Base-by-base conservation (phyloP, 345 rosid species). In the Heritiera fomes region DNA sequence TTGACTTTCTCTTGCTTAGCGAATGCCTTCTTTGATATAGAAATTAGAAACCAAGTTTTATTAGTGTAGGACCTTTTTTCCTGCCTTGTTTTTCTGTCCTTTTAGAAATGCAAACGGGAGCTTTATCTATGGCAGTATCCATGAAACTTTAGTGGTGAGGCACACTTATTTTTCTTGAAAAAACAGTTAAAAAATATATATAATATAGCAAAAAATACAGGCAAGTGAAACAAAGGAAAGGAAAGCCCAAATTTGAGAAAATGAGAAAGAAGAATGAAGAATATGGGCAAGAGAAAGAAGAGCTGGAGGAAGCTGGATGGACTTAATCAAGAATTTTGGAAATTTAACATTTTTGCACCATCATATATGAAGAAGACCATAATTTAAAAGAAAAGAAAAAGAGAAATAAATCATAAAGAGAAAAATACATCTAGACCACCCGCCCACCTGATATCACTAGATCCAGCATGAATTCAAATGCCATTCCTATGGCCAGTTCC, bases 11-110 rank as follows among this genome's bases (percentile, higher is more conserved):
- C 34, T 46, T 62, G 62, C 62, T 47, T 62, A 23, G 47, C 11
- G 30, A 63, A 7, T 76, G 60, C 49, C 32, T 32, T 60, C 17
- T 62, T 45, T 5, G 32, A 28, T 28, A 23, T 5, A 61, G 56
- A 61, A 61, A 61, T 43, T 50, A 7, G 15, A 62, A 75, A 61
- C 58, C 78, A 46, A 68, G 34, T 67, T 43, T 23, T 34, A 14
- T 43, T 11, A 17, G 49, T 65, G 6, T 65, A 8, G 5, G 8
- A 13, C 3, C 38, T 2, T 8, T 9, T 5, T n/a, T 43, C 8
- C 41, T 2, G 6, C 12, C 3, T 11, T 49, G 13, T 12, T 66
- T 65, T 38, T 38, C 47, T 23, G 28, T 3, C 17, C 6, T 8
- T 46, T 46, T 13, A 7, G 6, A 40, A 66, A 66, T 41, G 69